phyloP scores from a whole-genome alignment of 208 protist genomes.

The Phytomonas sp. region DNA sequence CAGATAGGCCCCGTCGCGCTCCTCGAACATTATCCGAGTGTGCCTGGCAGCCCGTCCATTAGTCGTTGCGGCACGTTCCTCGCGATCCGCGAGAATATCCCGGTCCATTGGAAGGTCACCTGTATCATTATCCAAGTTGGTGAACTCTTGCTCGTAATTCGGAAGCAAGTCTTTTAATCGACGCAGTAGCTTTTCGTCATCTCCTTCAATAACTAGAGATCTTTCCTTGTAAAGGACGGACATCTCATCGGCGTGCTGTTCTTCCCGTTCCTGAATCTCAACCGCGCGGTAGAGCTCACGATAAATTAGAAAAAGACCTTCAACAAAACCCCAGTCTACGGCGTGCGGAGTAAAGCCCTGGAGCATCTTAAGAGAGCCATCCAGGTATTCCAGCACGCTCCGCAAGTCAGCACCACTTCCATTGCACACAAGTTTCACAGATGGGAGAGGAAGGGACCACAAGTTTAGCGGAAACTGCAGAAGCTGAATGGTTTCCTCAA shows the following conservation, averaged over 20 bases:
- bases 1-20: constrained; percentile 57
- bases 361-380: constrained; percentile 63
- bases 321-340: constrained; percentile 41
- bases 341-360: constrained; percentile 36
- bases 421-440: neutral
- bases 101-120: constrained; percentile 16
- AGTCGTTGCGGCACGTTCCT: no score
- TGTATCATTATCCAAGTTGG: constrained; percentile 27
- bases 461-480: constrained; percentile 46
- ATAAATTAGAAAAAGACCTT: constrained; percentile 56
- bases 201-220: constrained; percentile 79
- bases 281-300: constrained; percentile 55
- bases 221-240: constrained; percentile 91
- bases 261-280: constrained; percentile 72
- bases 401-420: constrained; percentile 24
- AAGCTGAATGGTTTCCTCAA: constrained; percentile 38
- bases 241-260: constrained; percentile 63
- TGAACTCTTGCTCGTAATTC: constrained; percentile 89
- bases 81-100: neutral
- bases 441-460: constrained; percentile 27
- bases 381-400: constrained; percentile 62
- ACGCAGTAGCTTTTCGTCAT: constrained; percentile 87
- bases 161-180: constrained; percentile 89
- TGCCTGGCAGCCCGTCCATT: constrained; percentile 30
- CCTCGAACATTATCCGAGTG: constrained; percentile 66